Evolutionary conservation across 2,329 filamentous ascomycete species (phyloP).

Genomic region (Monilinia fructigena): DNA sequence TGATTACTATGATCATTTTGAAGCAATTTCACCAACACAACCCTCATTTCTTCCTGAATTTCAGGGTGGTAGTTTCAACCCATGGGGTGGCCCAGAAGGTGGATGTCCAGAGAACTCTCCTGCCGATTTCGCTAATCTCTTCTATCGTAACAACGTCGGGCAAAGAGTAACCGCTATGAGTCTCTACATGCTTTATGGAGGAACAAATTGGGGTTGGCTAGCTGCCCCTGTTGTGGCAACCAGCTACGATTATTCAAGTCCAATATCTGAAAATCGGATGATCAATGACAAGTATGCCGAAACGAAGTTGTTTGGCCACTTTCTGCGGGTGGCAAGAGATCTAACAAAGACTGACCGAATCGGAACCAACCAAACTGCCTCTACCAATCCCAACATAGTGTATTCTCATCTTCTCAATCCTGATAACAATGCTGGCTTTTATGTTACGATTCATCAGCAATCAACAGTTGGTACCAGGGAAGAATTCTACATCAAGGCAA

Average conservation of each 20-base stretch:
- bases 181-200: slow-evolving; percentile 64
- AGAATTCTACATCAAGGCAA: slow-evolving; percentile 54
- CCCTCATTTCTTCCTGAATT: slow-evolving; percentile 57
- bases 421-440: slow-evolving; percentile 55
- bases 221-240: slow-evolving; percentile 57
- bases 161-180: slow-evolving; percentile 59
- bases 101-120: slow-evolving; percentile 50
- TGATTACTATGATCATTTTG: slow-evolving; percentile 40
- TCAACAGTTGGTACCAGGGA: slow-evolving; percentile 53
- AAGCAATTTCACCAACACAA: slow-evolving; percentile 37
- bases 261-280: slow-evolving; percentile 47
- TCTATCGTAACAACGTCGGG: slow-evolving; percentile 61
- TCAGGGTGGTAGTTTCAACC: slow-evolving; percentile 59
- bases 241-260: slow-evolving; percentile 63
- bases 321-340: slow-evolving; percentile 57
- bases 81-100: slow-evolving; percentile 57
- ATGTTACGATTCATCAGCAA: slow-evolving; percentile 55
- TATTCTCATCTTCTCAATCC: slow-evolving; percentile 59
- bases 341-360: slow-evolving; percentile 54
- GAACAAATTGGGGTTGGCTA: slow-evolving; percentile 60
- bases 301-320: slow-evolving; percentile 60
- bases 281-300: slow-evolving; percentile 62
- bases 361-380: slow-evolving; percentile 48
- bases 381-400: slow-evolving; percentile 52
- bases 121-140: slow-evolving; percentile 60